Conservation (phyloP, 2,329 filamentous ascomycete species). For the Xenosphaeropsis pyriputrescens region DNA sequence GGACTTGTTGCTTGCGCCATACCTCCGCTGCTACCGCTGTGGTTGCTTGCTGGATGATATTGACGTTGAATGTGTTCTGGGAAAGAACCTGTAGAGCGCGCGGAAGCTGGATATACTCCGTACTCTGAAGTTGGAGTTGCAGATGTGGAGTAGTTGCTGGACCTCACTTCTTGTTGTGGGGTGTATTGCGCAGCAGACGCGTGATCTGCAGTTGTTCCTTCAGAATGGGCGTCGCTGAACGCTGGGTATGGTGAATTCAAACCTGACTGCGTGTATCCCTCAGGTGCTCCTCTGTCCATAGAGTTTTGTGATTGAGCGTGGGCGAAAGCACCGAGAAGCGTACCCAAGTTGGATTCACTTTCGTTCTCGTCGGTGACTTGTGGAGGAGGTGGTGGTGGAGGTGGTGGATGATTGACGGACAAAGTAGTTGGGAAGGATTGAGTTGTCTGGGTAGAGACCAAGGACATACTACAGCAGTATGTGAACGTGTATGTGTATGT, state of each 20-base stretch:
- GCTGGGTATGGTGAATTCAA: slow-evolving; percentile 60
- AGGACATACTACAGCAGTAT: slow-evolving; percentile 17
- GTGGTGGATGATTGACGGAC: slow-evolving; percentile 1
- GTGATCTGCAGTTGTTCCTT: slow-evolving; percentile 77
- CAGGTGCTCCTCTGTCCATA: slow-evolving; percentile 50
- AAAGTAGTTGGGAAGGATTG: slow-evolving; percentile 3
- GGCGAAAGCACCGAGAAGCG: slow-evolving; percentile 15
- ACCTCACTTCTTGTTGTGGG: slow-evolving; percentile 65
- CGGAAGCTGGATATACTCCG: slow-evolving; percentile 59
- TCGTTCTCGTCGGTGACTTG: slow-evolving; percentile 5
- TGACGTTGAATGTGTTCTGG: slow-evolving; percentile 77
- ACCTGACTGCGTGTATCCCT: slow-evolving; percentile 71
- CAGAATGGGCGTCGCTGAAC: slow-evolving; percentile 62
- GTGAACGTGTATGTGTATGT: not conserved
- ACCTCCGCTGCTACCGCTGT: slow-evolving; percentile 64
- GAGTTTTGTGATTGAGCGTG: slow-evolving; percentile 18
- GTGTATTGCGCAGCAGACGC: slow-evolving; percentile 85
- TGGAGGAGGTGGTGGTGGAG: slow-evolving; percentile 2
- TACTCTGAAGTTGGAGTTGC: slow-evolving; percentile 85
- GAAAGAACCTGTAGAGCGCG: slow-evolving; percentile 64
- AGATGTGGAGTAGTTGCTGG: slow-evolving; percentile 38
- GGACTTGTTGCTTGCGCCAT: slow-evolving; percentile 99
- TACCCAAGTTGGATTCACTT: slow-evolving; percentile 14
- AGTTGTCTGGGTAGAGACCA: slow-evolving; percentile 15
- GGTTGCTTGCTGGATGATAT: slow-evolving; percentile 65